phyloP scores from a whole-genome alignment of 2,329 filamentous ascomycete genomes.

The Ascochyta fabae region DNA sequence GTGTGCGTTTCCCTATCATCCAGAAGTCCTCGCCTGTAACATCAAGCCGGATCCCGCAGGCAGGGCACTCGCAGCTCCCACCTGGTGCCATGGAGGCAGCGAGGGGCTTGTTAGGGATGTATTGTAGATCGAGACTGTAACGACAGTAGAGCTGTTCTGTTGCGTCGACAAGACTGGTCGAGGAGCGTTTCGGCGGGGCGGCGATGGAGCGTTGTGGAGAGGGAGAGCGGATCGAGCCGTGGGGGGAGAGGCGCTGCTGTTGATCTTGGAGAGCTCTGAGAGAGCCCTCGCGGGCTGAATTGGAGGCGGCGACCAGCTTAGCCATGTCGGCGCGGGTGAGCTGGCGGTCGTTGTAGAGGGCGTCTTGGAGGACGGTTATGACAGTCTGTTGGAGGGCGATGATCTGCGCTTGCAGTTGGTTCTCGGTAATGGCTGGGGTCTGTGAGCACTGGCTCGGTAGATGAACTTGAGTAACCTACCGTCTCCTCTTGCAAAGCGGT shows the following conservation, averaged over 20 bases:
- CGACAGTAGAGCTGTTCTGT: conserved; percentile 41
- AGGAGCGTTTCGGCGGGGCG: conserved; percentile 34
- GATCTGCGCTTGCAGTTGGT: conserved; percentile 52
- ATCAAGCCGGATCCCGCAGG: conserved; percentile 35
- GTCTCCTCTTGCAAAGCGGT: conserved; percentile 49
- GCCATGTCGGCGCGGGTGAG: conserved; percentile 49
- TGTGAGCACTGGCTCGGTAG: conserved; percentile 3
- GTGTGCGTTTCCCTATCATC: conserved; percentile 47
- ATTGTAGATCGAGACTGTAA: conserved; percentile 46
- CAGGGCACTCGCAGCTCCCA: conserved; percentile 39
- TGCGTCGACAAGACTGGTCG: conserved; percentile 25
- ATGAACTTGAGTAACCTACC: conserved; percentile 31
- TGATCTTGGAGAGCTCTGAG: conserved; percentile 48
- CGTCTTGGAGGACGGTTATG: conserved; percentile 53
- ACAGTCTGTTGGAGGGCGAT: conserved; percentile 54
- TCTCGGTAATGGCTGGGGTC: conserved; percentile 48
- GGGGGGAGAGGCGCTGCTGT: conserved; percentile 39
- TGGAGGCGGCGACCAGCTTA: conserved; percentile 50
- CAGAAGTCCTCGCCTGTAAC: conserved; percentile 47
- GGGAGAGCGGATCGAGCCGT: conserved; percentile 19
- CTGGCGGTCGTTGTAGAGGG: conserved; percentile 50
- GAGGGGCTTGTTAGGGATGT: conserved; percentile 37
- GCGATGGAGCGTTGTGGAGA: conserved; percentile 30
- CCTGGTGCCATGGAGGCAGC: conserved; percentile 42
- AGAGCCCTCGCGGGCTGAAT: conserved; percentile 51